Base-by-base conservation (phyloP, 208 protist genomes). In the Trypanosoma scelopori region DNA sequence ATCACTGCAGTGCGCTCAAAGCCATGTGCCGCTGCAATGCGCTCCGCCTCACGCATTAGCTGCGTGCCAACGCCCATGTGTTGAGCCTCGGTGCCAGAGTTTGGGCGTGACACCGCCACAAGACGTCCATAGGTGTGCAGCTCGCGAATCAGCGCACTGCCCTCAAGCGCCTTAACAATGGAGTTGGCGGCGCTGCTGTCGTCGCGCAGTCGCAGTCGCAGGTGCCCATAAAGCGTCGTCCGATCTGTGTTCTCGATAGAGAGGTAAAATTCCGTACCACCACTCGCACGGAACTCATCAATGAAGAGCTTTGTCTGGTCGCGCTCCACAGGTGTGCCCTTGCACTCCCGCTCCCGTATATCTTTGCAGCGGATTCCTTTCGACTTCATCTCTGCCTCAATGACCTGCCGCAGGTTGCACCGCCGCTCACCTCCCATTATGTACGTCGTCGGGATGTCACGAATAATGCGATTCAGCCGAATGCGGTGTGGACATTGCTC, bases 371-470 rank as follows among this genome's bases (percentile, higher is more conserved):
- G 76, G 5, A 95, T 89, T 16, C 95, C 84, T 12, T 95, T 71
- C 46, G 86, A 78, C n/a, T 87, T 76, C 94, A 99, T 98, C 69
- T 98, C 86, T 5, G 70, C 74, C 53, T 99, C 89, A 55, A 98
- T 97, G 1, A 99, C 79, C 71, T 99, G 97, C n/a, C 99, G 88
- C 43, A 99, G 78, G 76, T 99, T 99, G 55, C 95, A 97, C 23
- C 92, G 85, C 74, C 98, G 93, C 46, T 99, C 98, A 45, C 98
- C 98, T 39, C 85, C 91, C 20, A 97, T 91, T 35, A 99, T 98
- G 67, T 99, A 96, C 9, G 97, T 98, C 56, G 98, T 97, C 22
- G 99, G 99, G 55, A 99, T 99, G 79, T 99, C 99, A 28, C 98
- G 84, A 55, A 99, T 97, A 46, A 99, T 98, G 35, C 98, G 86